Evolutionary conservation across 371 early-diverging fungal genomes (phyloP).

Genomic region (Rhizoclosmatium hyalinum): DNA sequence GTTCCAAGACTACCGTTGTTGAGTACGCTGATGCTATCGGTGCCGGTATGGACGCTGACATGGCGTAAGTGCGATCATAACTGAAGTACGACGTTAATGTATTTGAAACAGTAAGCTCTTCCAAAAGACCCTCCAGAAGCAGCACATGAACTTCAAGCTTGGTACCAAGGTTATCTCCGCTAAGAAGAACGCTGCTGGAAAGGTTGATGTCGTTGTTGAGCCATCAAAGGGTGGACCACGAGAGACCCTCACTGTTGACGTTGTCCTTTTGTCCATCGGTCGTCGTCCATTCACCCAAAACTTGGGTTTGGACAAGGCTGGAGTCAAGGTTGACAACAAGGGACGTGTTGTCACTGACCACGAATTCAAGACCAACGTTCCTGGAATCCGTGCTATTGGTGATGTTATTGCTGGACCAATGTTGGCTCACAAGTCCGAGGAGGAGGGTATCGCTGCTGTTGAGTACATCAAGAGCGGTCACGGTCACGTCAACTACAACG

Average conservation of each 20-base stretch:
- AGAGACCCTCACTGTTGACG: conserved; percentile 82
- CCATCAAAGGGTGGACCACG: conserved; percentile 64
- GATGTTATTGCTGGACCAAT: conserved; percentile 97
- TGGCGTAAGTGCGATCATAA: conserved; percentile 69
- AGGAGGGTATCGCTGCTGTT: conserved; percentile 94
- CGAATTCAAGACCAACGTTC: conserved; percentile 88
- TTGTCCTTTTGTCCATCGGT: conserved; percentile 92
- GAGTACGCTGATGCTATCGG: conserved; percentile 94
- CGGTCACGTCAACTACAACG: conserved; percentile 98
- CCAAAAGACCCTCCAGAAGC: conserved; percentile 90
- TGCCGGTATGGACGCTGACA: conserved; percentile 95
- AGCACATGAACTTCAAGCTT: conserved; percentile 98
- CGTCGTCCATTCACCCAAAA: conserved; percentile 94
- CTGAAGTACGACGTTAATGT: neutral
- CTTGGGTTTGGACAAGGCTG: conserved; percentile 89
- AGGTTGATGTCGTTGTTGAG: conserved; percentile 91
- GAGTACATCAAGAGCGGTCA: conserved; percentile 92
- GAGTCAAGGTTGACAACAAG: conserved; percentile 84
- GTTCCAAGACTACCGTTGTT: conserved; percentile 94
- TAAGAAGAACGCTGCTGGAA: conserved; percentile 80
- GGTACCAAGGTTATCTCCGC: conserved; percentile 93
- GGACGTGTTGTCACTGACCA: conserved; percentile 90
- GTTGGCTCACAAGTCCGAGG: conserved; percentile 99
- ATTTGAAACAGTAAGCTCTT: conserved; percentile 72
- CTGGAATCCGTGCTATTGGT: conserved; percentile 92